Conservation (phyloP, 441 rosid genomes). For the Metrosideros polymorpha region DNA sequence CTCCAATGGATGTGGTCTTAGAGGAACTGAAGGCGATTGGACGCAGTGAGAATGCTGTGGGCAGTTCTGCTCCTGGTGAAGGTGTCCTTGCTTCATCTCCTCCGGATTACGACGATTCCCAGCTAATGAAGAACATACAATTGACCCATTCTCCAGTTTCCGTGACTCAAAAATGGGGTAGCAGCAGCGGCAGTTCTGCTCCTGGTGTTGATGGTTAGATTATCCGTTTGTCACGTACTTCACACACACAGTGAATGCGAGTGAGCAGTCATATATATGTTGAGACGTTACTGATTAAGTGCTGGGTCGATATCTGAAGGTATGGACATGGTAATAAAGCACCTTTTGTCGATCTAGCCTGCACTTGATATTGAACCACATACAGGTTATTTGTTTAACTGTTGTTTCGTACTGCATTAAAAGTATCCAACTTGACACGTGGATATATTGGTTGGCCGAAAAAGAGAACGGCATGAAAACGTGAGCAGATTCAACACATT, state of each 20-base stretch:
- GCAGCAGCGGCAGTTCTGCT: not conserved
- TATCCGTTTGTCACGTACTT: no score
- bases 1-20: conserved; percentile 53
- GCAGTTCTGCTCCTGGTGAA: no score
- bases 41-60: conserved; percentile 2
- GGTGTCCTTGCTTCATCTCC: no score
- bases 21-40: conserved; percentile 31
- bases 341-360: not conserved
- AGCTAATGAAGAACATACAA: conserved; percentile 20
- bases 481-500: not conserved
- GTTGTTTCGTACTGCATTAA: not conserved
- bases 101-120: conserved; percentile 21
- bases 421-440: not conserved
- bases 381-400: not conserved
- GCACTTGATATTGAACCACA: not conserved
- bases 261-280: not conserved
- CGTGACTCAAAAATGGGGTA: not conserved
- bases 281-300: no score
- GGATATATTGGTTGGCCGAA: not conserved
- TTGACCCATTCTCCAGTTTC: not conserved
- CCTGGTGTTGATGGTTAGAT: no score
- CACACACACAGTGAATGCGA: no score
- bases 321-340: not conserved
- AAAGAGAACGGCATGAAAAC: not conserved
- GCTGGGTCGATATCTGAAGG: not conserved